These are phyloP conservation scores for Wickerhamiella domercqiae DNA, from an alignment of 805 yeast species.

Conservation along the genomic window DNA sequence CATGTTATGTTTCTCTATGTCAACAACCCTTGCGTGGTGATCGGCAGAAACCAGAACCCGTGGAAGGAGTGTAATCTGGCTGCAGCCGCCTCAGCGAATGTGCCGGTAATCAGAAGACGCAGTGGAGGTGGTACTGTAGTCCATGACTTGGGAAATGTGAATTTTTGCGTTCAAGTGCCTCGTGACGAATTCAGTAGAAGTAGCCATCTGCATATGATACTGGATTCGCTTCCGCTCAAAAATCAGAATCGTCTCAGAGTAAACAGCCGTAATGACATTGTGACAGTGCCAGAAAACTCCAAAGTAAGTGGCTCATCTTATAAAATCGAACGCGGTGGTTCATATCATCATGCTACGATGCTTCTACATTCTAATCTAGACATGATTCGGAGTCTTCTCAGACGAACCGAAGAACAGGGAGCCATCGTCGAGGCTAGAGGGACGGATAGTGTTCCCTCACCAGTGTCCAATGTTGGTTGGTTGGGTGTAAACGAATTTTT, in stretches of 20 bases:
- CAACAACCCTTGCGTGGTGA: constrained; percentile 74
- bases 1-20: constrained; percentile 56
- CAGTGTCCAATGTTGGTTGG: constrained; percentile 48
- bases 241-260: constrained; percentile 27
- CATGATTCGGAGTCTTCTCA: constrained; percentile 44
- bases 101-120: constrained; percentile 61
- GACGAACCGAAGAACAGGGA: constrained; percentile 25
- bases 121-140: constrained; percentile 98
- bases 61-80: constrained; percentile 70
- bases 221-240: constrained; percentile 24
- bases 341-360: constrained; percentile 97
- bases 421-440: constrained; percentile 34
- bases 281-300: constrained; percentile 25
- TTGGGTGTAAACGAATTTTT: constrained; percentile 34
- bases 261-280: constrained; percentile 71
- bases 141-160: constrained; percentile 80
- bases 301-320: constrained; percentile 92
- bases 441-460: constrained; percentile 66
- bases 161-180: constrained; percentile 66
- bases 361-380: constrained; percentile 49
- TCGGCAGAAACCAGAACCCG: constrained; percentile 93
- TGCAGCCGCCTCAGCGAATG: constrained; percentile 31
- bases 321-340: constrained; percentile 63
- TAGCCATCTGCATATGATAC: constrained; percentile 35
- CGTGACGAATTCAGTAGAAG: constrained; percentile 47